phyloP scores from a whole-genome alignment of 306 rosid species.

The Cucurbita ficifolia region DNA sequence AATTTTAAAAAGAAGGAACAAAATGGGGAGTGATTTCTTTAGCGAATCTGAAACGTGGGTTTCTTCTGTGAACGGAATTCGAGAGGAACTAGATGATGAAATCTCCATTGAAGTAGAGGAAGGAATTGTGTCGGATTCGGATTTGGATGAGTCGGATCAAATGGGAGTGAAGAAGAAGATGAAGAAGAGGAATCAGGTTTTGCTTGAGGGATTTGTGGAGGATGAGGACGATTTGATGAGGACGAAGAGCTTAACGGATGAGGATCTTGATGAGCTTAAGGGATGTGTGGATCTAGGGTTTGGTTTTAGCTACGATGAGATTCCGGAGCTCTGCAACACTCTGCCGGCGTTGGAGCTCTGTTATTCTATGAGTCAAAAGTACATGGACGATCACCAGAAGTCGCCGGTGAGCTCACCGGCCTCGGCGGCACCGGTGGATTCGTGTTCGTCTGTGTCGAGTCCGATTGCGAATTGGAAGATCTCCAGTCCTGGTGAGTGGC shows the following conservation, averaged over 20 bases:
- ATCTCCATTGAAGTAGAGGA: neutral
- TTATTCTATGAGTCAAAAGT: constrained; percentile 72
- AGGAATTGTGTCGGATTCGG: neutral
- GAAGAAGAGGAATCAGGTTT: constrained; percentile 32
- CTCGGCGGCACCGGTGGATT: constrained; percentile 1
- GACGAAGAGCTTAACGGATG: constrained; percentile 66
- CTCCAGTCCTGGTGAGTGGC: constrained; percentile 63
- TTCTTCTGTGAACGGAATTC: constrained; percentile 1
- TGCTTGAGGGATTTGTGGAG: constrained; percentile 58
- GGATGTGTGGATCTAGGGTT: constrained; percentile 85
- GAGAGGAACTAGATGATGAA: constrained; percentile 8
- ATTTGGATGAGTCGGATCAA: neutral
- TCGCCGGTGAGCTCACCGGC: constrained; percentile 26
- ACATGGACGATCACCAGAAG: constrained; percentile 37
- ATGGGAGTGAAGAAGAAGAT: constrained; percentile 1
- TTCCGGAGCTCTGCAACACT: constrained; percentile 77
- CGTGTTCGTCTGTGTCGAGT: constrained; percentile 26
- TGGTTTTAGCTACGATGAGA: constrained; percentile 78
- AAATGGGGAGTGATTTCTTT: neutral
- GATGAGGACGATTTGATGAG: constrained; percentile 42
- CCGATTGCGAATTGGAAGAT: constrained; percentile 71
- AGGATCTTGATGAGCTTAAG: constrained; percentile 74
- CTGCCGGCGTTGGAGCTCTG: constrained; percentile 77
- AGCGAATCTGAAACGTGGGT: constrained; percentile 21
- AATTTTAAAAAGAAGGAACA: neutral